phyloP scores from a whole-genome alignment of 768 basidiomycete species.

The Cyclocybe cylindracea region DNA sequence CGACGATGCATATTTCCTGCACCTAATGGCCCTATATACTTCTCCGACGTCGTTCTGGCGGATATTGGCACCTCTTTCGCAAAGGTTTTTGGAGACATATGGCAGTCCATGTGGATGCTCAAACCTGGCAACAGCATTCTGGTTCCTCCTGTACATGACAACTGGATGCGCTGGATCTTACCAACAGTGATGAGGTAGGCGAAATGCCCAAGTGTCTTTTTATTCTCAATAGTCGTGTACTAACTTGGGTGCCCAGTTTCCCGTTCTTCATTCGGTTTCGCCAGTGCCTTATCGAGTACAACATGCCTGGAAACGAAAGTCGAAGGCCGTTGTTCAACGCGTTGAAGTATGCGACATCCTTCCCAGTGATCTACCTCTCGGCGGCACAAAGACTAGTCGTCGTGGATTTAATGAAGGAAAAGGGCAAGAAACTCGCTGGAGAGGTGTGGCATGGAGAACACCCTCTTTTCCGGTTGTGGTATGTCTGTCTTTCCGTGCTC shows the following conservation, averaged over 20 bases:
- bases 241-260: constrained; percentile 40
- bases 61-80: constrained; percentile 97
- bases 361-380: constrained; percentile 94
- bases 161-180: constrained; percentile 72
- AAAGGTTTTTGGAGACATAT: constrained; percentile 93
- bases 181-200: constrained; percentile 86
- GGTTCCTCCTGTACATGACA: constrained; percentile 58
- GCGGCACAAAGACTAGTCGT: constrained; percentile 82
- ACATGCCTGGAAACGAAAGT: constrained; percentile 58
- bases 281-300: constrained; percentile 91
- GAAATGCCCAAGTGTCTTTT: background rate
- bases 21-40: constrained; percentile 64
- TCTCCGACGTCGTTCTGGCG: constrained; percentile 91
- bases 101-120: constrained; percentile 88
- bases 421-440: constrained; percentile 41
- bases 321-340: constrained; percentile 86
- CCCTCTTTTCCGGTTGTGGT: constrained; percentile 85
- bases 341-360: constrained; percentile 93
- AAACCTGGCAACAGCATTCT: constrained; percentile 79
- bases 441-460: constrained; percentile 76
- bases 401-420: constrained; percentile 53
- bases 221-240: too few species aligned
- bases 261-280: constrained; percentile 91
- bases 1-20: constrained; percentile 75
- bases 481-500: constrained; percentile 20